Percentiles rank a stretch among this genome's conserved stretches.
phyloP scores from a whole-genome alignment of 1,284 basidiomycete genomes.

The Coniferiporia weirii region DNA sequence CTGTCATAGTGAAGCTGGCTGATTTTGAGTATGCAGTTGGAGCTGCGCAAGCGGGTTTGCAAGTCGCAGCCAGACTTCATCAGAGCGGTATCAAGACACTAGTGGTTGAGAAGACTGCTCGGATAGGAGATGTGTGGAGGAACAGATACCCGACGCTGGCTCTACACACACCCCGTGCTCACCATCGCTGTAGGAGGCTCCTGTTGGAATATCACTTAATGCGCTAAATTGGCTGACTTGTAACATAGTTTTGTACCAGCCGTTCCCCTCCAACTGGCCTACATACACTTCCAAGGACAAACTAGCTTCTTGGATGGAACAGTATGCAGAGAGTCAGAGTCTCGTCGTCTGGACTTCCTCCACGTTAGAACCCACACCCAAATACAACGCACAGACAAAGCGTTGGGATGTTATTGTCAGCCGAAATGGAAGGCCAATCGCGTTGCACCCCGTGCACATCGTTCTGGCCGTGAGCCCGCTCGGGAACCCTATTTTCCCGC shows the following conservation, averaged over 20 bases:
- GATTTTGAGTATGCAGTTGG: constrained; percentile 35
- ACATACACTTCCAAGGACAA: constrained; percentile 19
- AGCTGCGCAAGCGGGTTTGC: constrained; percentile 50
- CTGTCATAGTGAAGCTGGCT: not conserved
- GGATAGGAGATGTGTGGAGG: constrained; percentile 53
- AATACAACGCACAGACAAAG: constrained; percentile 26
- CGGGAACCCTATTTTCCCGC: constrained; percentile 30
- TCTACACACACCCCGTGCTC: constrained; percentile 34
- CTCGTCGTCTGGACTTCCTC: constrained; percentile 20
- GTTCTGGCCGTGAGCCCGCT: constrained; percentile 33
- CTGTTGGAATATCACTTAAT: not conserved
- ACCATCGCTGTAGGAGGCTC: constrained; percentile 11
- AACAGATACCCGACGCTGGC: constrained; percentile 46
- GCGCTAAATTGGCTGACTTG: not conserved
- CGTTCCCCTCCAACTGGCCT: constrained; percentile 17
- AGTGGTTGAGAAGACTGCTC: constrained; percentile 41
- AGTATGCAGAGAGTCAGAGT: constrained; percentile 17
- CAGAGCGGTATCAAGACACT: constrained; percentile 45
- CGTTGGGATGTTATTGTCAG: constrained; percentile 31
- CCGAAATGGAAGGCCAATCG: constrained; percentile 25
- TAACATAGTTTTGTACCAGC: constrained; percentile 18
- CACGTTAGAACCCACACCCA: constrained; percentile 13
- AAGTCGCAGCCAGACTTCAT: constrained; percentile 45
- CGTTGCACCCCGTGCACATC: constrained; percentile 32
- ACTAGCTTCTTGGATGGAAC: constrained; percentile 20